A percentile compares a stretch with the other conserved stretches of the same genome.
Conservation (phyloP, 139 green algal genomes). For the Yamagishiella unicocca region DNA sequence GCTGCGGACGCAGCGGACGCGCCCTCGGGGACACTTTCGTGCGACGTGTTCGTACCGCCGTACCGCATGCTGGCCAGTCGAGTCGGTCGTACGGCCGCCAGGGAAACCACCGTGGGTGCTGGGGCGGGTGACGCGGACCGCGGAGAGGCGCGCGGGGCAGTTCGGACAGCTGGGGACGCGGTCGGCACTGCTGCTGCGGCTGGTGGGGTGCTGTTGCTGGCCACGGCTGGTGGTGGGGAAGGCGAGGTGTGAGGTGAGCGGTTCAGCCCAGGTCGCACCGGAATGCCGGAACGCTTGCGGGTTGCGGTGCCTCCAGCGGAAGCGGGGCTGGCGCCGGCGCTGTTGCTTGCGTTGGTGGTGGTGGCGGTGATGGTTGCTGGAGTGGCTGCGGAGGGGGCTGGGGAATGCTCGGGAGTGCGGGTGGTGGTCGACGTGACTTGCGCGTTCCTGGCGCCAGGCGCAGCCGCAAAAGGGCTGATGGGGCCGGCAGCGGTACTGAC, state of each 20-base stretch:
- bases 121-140: not conserved
- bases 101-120: not conserved
- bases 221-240: not conserved
- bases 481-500: too few species aligned
- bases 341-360: too few species aligned
- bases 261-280: not conserved
- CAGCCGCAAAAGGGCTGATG: not conserved
- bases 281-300: not conserved
- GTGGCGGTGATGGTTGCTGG: too few species aligned
- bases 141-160: not conserved
- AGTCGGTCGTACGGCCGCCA: not conserved
- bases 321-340: not conserved
- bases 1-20: not conserved
- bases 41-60: not conserved
- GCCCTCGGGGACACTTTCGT: not conserved
- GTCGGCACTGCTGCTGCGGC: not conserved
- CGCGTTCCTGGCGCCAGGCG: too few species aligned
- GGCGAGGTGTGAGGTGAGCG: not conserved
- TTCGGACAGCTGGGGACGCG: too few species aligned
- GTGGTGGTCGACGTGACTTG: too few species aligned
- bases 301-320: not conserved
- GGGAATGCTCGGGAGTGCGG: too few species aligned
- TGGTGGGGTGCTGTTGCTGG: not conserved
- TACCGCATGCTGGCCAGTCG: slow-evolving; percentile 24
- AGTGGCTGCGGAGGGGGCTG: too few species aligned